Conservation (phyloP, 1,284 basidiomycete genomes). For the Ganoderma boninense region DNA sequence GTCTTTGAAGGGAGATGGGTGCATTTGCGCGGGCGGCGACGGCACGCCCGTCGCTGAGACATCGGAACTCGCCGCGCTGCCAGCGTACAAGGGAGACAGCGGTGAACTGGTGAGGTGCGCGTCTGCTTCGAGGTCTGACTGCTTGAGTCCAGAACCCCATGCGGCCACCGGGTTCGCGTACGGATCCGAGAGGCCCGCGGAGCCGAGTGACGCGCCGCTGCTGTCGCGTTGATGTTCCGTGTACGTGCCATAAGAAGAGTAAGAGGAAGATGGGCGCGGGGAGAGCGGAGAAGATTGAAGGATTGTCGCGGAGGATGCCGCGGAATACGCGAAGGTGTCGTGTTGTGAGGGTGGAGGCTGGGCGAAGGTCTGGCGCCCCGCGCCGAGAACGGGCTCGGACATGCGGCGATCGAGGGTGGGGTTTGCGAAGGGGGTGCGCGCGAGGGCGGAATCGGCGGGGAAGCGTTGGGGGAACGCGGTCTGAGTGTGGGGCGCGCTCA, state of each 20-base stretch:
- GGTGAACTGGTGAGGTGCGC: constrained; percentile 25
- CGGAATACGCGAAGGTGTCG: constrained; percentile 28
- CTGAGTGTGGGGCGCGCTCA: constrained; percentile 54
- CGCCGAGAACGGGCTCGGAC: constrained; percentile 61
- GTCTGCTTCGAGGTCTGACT: constrained; percentile 27
- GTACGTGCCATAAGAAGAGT: constrained; percentile 33
- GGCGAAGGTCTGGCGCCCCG: constrained; percentile 29
- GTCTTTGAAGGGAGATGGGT: constrained; percentile 21
- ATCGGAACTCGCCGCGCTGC: constrained; percentile 34
- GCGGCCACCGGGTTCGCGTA: constrained; percentile 22
- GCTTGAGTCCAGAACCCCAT: constrained; percentile 30
- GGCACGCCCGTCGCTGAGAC: constrained; percentile 28
- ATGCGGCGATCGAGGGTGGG: constrained; percentile 63
- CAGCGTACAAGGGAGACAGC: constrained; percentile 36
- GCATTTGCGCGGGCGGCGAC: constrained; percentile 25
- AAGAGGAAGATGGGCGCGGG: constrained; percentile 35
- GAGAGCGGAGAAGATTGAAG: constrained; percentile 32
- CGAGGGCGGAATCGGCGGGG: constrained; percentile 14
- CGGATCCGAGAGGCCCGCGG: constrained; percentile 23
- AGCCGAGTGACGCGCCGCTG: constrained; percentile 32
- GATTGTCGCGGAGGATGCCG: constrained; percentile 41
- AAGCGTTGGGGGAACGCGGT: constrained; percentile 49
- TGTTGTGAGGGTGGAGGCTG: constrained; percentile 31
- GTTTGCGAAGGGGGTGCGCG: constrained; percentile 38
- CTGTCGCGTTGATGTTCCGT: constrained; percentile 32